Evolutionary conservation across 495 filamentous ascomycete species (phyloP).

Genomic region (Xylaria cubensis): DNA sequence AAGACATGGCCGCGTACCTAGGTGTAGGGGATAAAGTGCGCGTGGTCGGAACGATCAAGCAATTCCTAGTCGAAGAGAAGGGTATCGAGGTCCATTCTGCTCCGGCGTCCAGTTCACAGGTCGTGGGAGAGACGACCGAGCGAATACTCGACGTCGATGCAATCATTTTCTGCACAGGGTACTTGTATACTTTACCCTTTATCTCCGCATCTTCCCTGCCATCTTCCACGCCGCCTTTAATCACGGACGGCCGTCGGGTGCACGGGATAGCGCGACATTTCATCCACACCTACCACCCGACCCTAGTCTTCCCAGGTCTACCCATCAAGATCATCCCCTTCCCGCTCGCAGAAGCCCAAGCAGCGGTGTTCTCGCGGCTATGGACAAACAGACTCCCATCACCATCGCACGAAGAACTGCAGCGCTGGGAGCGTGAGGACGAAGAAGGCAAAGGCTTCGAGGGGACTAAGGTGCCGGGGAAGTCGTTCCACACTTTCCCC

Average conservation of each 20-base stretch:
- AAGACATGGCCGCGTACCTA: conserved; percentile 38
- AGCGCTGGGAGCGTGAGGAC: conserved; percentile 58
- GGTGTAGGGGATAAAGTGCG: conserved; percentile 34
- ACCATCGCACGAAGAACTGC: conserved; percentile 68
- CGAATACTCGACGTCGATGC: conserved; percentile 64
- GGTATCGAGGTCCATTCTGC: conserved; percentile 43
- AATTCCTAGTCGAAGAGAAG: conserved; percentile 45
- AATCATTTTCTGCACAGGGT: conserved; percentile 77
- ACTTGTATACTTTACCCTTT: conserved; percentile 75
- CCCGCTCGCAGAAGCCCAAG: conserved; percentile 78
- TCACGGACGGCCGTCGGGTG: conserved; percentile 69
- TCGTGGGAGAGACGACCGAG: conserved; percentile 33
- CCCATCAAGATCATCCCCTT: conserved; percentile 86
- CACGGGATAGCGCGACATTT: conserved; percentile 77
- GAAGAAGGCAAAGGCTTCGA: conserved; percentile 22
- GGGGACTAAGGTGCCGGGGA: conserved; percentile 43
- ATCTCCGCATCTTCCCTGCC: conserved; percentile 67
- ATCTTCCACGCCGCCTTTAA: conserved; percentile 50
- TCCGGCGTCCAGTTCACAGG: background rate
- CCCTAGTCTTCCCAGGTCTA: conserved; percentile 77
- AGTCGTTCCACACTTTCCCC: conserved; percentile 67
- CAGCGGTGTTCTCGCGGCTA: conserved; percentile 74
- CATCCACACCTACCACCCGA: conserved; percentile 76
- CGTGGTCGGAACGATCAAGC: conserved; percentile 50
- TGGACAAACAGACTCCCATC: conserved; percentile 72